Evolutionary conservation across 1,139 yeast species (phyloP), one percentile per base, ranked within the genome.

Genomic region (Scheffersomyces insectosa): DNA sequence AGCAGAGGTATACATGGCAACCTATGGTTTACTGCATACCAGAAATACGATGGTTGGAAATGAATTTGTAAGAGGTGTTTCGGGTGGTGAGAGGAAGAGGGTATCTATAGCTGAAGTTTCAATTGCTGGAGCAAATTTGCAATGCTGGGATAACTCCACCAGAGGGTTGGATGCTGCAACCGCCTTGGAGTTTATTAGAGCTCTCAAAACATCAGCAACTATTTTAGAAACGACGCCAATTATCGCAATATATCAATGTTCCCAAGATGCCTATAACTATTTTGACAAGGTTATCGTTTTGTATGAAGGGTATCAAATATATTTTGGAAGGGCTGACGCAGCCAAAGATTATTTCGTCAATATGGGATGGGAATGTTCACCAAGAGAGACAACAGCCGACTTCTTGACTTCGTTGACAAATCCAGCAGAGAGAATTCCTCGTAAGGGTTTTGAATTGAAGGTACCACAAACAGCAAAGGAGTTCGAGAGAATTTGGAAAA

Each of bases 91-190:
- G 51, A 55, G 77, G 46, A 72, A 72, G 54, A 57, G 77, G 54
- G 77, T 72, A 28, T 69, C 75, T 4, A 71, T 72, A 48, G 75
- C 75, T 15, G 77, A 72, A 52, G 75, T 60, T 6, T 62, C 70
- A 6, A 56, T 70, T 41, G 59, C 65, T 46, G 70, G 72, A 23
- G 66, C 75, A 9, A 63, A 61, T 42, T 42, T 72, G 10, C 75
- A 78, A 58, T 79, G 83, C 60, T 80, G 85, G 85, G 85, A 80
- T 60, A 80, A 80, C 49, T 79, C 84, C 4, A 80, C 84, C 7
- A 72, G 84, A 64, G 85, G 85, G 48, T 65, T 80, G 48, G 85
- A 80, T 61, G 72, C 84, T 4, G 80, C 83, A 10, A 78, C 83
- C 27, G 84, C 85, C 20, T 56, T 72, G 36, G 77, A 72, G 51